Evolutionary conservation across 805 yeast species (phyloP), one percentile per base, ranked within the genome.

Genomic region (Candida succiphila): DNA sequence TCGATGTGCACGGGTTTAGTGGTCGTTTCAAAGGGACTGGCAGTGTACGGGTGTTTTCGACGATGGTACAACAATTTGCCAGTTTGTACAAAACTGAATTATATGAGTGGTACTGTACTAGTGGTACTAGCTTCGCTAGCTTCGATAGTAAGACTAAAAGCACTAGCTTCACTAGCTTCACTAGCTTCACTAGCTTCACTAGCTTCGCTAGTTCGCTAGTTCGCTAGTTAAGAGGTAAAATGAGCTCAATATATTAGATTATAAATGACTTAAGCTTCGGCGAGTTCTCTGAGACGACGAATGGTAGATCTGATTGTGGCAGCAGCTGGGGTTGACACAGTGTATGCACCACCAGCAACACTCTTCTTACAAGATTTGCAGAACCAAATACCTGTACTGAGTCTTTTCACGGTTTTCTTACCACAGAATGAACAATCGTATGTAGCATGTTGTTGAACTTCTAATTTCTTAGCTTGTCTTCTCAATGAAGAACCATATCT

Each of bases 341-440:
- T 78, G 88, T 92, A 92, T 71, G 99, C 99, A 78, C 99, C 99
- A 69, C 99, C 99, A 59, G 99, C 99, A 63, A 92, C 85, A 54
- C 95, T 82, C 82, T 86, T 92, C 60, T 70, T 72, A 75, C 98
- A 89, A 52, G 95, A 72, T 69, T 76, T 73, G 78, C 98, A 92
- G 64, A 72, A 67, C 99, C 99, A 92, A 88, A 92, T 85, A 75
- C 99, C 99, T 63, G 94, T 76, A 56, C 98, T 87, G 63, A 81
- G 83, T 79, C 99, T 87, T 75, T 78, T 87, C 52, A 94, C 96
- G 49, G 95, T 63, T 77, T 86, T 85, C 84, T 92, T 92, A 72
- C 99, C 99, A 75, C 97, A 89, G 96, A 92, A 92, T 46, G 98
- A 78, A 72, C 97, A 92, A 71, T 85, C 95, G 82, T 94, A 92